Evolutionary conservation across 768 basidiomycete genomes (phyloP).

Genomic region (Leccinellum albellum): DNA sequence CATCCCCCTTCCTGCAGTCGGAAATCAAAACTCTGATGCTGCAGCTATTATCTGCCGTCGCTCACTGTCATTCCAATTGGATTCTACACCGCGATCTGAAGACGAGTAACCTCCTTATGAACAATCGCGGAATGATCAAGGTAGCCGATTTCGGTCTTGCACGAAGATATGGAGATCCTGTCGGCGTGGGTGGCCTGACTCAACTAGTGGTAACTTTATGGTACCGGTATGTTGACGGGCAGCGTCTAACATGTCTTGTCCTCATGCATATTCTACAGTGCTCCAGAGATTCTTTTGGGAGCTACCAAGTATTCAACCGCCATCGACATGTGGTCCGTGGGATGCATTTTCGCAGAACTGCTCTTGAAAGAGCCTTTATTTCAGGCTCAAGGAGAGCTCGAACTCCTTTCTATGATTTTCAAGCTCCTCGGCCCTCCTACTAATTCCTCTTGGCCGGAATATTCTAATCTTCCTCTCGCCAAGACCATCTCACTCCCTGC

Average conservation of each 20-base stretch:
- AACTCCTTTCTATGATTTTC: conserved; percentile 91
- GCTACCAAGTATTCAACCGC: conserved; percentile 92
- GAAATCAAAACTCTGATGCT: conserved; percentile 97
- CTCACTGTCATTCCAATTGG: conserved; percentile 94
- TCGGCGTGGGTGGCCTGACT: conserved; percentile 95
- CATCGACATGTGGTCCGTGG: conserved; percentile 98
- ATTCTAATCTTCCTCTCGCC: conserved; percentile 70
- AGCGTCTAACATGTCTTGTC: conserved; percentile 7
- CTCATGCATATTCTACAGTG: conserved; percentile 43
- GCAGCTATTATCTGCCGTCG: conserved; percentile 89
- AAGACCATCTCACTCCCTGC: conserved; percentile 76
- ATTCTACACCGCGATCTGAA: conserved; percentile 97
- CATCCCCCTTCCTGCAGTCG: conserved; percentile 92
- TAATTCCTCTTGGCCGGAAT: conserved; percentile 81
- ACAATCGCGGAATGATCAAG: conserved; percentile 97
- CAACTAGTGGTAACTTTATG: conserved; percentile 97
- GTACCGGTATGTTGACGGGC: conserved; percentile 72
- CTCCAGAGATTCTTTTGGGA: conserved; percentile 93
- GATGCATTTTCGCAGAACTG: conserved; percentile 97
- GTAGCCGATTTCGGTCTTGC: conserved; percentile 98
- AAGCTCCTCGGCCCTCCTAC: conserved; percentile 94
- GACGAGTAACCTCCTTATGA: conserved; percentile 97
- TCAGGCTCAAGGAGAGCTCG: conserved; percentile 93
- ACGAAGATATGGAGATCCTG: conserved; percentile 91
- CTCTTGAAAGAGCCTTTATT: conserved; percentile 95